phyloP scores from a whole-genome alignment of 2,329 filamentous ascomycete genomes.

The Pseudogymnoascus sp. region DNA sequence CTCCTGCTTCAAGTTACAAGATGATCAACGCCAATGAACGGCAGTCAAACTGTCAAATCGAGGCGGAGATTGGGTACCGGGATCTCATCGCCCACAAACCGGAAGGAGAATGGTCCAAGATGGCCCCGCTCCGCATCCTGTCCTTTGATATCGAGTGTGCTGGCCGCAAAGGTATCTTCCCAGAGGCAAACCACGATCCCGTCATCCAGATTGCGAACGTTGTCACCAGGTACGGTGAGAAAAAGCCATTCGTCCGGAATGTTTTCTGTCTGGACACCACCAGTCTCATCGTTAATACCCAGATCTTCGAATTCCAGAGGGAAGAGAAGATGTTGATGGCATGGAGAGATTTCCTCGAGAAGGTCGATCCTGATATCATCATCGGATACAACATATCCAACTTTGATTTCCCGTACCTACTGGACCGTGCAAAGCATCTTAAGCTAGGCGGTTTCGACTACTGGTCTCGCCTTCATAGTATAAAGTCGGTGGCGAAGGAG shows the following conservation, averaged over 20 bases:
- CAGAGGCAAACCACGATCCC: slow-evolving; percentile 81
- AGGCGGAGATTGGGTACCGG: slow-evolving; percentile 73
- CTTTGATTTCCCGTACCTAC: slow-evolving; percentile 94
- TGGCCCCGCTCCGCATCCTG: slow-evolving; percentile 84
- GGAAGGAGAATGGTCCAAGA: slow-evolving; percentile 94
- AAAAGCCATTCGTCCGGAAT: slow-evolving; percentile 90
- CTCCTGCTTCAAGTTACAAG: slow-evolving; percentile 62
- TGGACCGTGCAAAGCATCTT: slow-evolving; percentile 78
- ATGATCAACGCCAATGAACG: slow-evolving; percentile 56
- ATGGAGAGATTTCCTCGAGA: slow-evolving; percentile 83
- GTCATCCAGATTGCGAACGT: slow-evolving; percentile 98
- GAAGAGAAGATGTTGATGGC: slow-evolving; percentile 87
- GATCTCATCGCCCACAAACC: slow-evolving; percentile 81
- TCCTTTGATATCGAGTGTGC: slow-evolving; percentile 99
- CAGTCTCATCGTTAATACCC: slow-evolving; percentile 87
- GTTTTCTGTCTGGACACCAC: slow-evolving; percentile 93
- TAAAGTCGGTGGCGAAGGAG: slow-evolving; percentile 63
- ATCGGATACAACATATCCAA: slow-evolving; percentile 99
- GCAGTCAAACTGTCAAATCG: slow-evolving; percentile 94
- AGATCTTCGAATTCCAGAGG: slow-evolving; percentile 72
- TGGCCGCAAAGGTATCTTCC: slow-evolving; percentile 93
- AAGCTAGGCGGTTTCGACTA: slow-evolving; percentile 75
- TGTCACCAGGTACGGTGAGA: slow-evolving; percentile 88
- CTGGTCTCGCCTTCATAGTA: slow-evolving; percentile 70
- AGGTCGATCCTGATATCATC: slow-evolving; percentile 92